These are phyloP conservation scores for Epicoccum sorghinum DNA, from an alignment of 2,329 filamentous ascomycete genomes.

Conservation along the genomic window DNA sequence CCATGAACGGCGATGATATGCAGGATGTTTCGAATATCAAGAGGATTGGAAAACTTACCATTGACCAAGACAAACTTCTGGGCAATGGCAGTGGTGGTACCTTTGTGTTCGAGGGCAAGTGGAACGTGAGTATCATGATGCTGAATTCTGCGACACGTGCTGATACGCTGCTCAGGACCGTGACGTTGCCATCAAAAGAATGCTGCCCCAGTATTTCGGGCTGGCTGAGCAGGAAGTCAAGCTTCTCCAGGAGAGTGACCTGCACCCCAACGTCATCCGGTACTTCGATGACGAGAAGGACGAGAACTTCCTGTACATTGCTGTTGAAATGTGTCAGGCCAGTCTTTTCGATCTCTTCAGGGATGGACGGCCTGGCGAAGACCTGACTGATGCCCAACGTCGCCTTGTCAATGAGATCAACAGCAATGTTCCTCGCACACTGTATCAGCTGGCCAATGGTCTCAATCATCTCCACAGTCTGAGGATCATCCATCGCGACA, in stretches of 20 bases:
- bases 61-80: slow-evolving; percentile 65
- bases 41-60: slow-evolving; percentile 65
- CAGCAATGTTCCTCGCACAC: slow-evolving; percentile 75
- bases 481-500: slow-evolving; percentile 93
- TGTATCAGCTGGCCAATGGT: slow-evolving; percentile 89
- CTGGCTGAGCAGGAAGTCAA: slow-evolving; percentile 94
- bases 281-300: slow-evolving; percentile 93
- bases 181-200: slow-evolving; percentile 93
- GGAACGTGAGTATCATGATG: slow-evolving; percentile 61
- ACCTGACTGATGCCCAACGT: slow-evolving; percentile 65
- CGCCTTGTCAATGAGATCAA: slow-evolving; percentile 75
- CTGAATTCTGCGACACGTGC: not conserved
- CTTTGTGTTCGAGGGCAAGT: slow-evolving; percentile 91
- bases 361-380: slow-evolving; percentile 56
- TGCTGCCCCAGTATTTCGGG: slow-evolving; percentile 95
- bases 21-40: slow-evolving; percentile 57
- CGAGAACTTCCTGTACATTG: slow-evolving; percentile 92
- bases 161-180: slow-evolving; percentile 60
- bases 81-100: slow-evolving; percentile 94
- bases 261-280: slow-evolving; percentile 94
- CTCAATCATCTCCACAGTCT: slow-evolving; percentile 87
- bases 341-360: slow-evolving; percentile 92
- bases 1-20: slow-evolving; percentile 52
- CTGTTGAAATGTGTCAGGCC: slow-evolving; percentile 89
- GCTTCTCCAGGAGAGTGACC: slow-evolving; percentile 88